A percentile compares a stretch with the other conserved stretches of the same genome.
Conservation (phyloP, 306 rosid species). For the Gynostemma pentaphyllum region DNA sequence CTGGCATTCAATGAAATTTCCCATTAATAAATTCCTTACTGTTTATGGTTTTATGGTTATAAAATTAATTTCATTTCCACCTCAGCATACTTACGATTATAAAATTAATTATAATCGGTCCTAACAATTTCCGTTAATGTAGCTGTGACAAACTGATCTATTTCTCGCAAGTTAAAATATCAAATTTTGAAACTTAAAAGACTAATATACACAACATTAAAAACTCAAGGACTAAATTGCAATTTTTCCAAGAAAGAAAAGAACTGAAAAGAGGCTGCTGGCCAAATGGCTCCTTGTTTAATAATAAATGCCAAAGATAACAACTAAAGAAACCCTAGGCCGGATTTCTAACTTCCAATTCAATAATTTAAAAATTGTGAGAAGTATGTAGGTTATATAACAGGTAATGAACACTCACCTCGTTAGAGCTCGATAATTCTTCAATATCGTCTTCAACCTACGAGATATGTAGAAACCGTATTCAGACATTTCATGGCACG, state of each 20-base stretch:
- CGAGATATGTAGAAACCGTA: background rate
- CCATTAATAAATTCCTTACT: no score
- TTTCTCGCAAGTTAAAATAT: no score
- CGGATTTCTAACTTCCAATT: background rate
- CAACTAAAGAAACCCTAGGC: background rate
- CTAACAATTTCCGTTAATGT: no score
- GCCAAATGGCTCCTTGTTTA: background rate
- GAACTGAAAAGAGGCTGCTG: background rate
- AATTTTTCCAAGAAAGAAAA: background rate
- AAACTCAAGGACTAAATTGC: no score
- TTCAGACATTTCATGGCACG: background rate
- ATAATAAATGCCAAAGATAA: background rate
- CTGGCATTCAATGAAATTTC: no score
- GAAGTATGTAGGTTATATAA: background rate
- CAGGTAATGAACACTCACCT: slow-evolving; percentile 10
- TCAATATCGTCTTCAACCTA: slow-evolving; percentile 34
- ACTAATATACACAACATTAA: no score
- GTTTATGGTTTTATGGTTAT: no score
- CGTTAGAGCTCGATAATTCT: slow-evolving; percentile 32
- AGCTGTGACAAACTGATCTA: no score
- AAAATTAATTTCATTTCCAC: no score
- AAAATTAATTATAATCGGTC: no score
- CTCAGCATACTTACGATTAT: no score
- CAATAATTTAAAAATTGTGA: background rate
- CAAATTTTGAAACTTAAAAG: no score